Evolutionary conservation across 129 eudicot species (phyloP).

Genomic region (sunflower (Helianthus annuus)): HanXRQr2.0-SUNRISE NC_035441.2:135117951-135118450

Average conservation of each 20-base stretch:
- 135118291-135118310: slow-evolving; percentile 94
- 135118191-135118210: slow-evolving; percentile 39
- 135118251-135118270: not conserved
- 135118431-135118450: not conserved
- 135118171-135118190: slow-evolving; percentile 95
- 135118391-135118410: not conserved
- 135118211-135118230: not conserved
- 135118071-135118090: slow-evolving; percentile 48
- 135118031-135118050: not conserved
- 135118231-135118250: not conserved
- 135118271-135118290: slow-evolving; percentile 79
- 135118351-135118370: slow-evolving; percentile 89
- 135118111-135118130: slow-evolving; percentile 93
- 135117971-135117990: slow-evolving; percentile 78
- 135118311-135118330: slow-evolving; percentile 94
- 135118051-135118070: not conserved
- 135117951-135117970: slow-evolving; percentile 67
- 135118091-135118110: slow-evolving; percentile 90
- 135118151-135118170: slow-evolving; percentile 94
- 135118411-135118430: not conserved
- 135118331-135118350: slow-evolving; percentile 90
- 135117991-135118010: slow-evolving; percentile 87
- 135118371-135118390: slow-evolving; percentile 84
- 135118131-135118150: slow-evolving; percentile 90
- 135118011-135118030: not conserved